Percentiles rank a stretch among this genome's conserved stretches.
Conservation (phyloP, 192 early-diverging fungal species). For the Allomyces arbusculus region DNA sequence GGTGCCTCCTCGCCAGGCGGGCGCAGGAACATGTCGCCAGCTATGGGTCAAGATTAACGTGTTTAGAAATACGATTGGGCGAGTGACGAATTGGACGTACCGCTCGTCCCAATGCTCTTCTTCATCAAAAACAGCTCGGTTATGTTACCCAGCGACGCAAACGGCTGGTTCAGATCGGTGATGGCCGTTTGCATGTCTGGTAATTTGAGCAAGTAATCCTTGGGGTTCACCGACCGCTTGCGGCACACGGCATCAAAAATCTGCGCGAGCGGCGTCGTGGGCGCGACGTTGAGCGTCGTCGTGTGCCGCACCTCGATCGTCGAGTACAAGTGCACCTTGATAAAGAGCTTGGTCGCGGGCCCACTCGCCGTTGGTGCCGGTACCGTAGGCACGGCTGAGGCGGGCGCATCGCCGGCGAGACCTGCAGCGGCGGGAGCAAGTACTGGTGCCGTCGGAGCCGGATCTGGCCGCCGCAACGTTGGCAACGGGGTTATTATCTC, state of each 20-base stretch:
- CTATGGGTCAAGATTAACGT: neutral
- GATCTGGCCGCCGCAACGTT: conserved; percentile 3
- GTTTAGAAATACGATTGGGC: too few relatives aligned
- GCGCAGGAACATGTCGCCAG: neutral
- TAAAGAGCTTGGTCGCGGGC: conserved; percentile 10
- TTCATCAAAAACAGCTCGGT: neutral
- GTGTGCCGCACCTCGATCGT: conserved; percentile 71
- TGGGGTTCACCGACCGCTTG: conserved; percentile 67
- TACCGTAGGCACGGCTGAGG: too few relatives aligned
- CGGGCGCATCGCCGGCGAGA: too few relatives aligned
- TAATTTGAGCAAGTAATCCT: conserved; percentile 71
- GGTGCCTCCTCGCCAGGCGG: neutral
- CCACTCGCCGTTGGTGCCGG: neutral
- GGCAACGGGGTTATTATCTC: conserved; percentile 9
- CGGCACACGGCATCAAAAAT: conserved; percentile 68
- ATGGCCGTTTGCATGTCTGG: conserved; percentile 22
- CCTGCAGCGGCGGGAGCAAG: neutral
- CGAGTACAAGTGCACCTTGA: conserved; percentile 39
- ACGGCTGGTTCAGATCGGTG: neutral
- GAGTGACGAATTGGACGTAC: too few relatives aligned
- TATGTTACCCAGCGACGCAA: neutral
- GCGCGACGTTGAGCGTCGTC: conserved; percentile 60
- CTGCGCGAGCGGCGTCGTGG: conserved; percentile 49
- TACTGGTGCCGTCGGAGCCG: neutral
- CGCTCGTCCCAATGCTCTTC: too few relatives aligned